A percentile compares a stretch with the other conserved stretches of the same genome.
phyloP scores from a whole-genome alignment of 768 basidiomycete genomes.

The Leccinum incarnatum region DNA sequence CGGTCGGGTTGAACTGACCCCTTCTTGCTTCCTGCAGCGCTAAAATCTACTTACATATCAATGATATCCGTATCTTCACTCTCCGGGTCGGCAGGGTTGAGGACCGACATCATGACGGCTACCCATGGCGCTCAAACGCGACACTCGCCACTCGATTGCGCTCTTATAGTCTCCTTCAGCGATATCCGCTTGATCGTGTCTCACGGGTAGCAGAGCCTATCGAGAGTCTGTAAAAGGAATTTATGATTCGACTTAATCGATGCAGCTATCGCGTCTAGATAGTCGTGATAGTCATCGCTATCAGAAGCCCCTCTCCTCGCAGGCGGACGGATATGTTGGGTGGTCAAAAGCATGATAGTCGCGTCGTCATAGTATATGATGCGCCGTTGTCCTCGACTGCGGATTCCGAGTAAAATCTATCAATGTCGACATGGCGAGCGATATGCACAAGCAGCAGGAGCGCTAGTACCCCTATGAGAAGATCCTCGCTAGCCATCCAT shows the following conservation, averaged over 20 bases:
- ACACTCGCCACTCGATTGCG: conserved; percentile 77
- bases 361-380: conserved; percentile 68
- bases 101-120: conserved; percentile 43
- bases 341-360: conserved; percentile 54
- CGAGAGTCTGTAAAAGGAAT: conserved; percentile 56
- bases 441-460: conserved; percentile 66
- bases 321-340: conserved; percentile 42
- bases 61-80: conserved; percentile 47
- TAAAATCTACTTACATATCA: conserved; percentile 54
- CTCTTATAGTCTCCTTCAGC: conserved; percentile 69
- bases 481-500: conserved; percentile 42
- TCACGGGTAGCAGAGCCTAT: conserved; percentile 55
- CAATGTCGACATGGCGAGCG: conserved; percentile 80
- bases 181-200: conserved; percentile 68
- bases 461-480: conserved; percentile 53
- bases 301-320: conserved; percentile 9
- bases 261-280: conserved; percentile 47
- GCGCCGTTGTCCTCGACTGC: conserved; percentile 42
- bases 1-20: conserved; percentile 22
- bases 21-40: conserved; percentile 35
- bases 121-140: conserved; percentile 61
- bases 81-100: conserved; percentile 39
- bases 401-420: conserved; percentile 58
- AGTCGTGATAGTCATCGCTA: conserved; percentile 33
- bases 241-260: conserved; percentile 57